Evolutionary conservation across 139 green algal species (phyloP), one percentile per base, ranked within the genome.

Genomic region (Auxenochlorella pyrenoidosa): DNA sequence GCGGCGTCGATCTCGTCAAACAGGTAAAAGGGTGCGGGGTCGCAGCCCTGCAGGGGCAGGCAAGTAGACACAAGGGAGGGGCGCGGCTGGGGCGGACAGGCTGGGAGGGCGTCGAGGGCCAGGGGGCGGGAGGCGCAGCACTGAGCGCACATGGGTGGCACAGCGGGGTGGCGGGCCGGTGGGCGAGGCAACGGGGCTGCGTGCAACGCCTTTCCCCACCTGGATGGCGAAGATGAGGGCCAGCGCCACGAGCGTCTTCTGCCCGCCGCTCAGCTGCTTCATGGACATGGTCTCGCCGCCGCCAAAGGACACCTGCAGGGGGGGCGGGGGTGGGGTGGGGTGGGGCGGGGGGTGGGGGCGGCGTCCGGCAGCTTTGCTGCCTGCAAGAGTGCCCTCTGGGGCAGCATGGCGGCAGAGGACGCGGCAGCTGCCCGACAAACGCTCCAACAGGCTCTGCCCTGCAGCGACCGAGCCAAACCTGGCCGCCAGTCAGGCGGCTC

Each of bases 1-100:
- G 98, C 98, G 0, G 98, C 98, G 92, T 99, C 98, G 40, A 99
- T 99, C 92, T 99, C 98, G 87, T 99, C 98, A 87, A 99, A 99
- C 32, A 99, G 92, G 93, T 99, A 99, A 90, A 99, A 99, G 43
- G 98, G 98, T 44, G 97, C 97, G 22, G 97, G 98, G 90, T 99
- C 98, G 91, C 96, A 99, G 58, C 96, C 92, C 91, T 98, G 95
- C n/a, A 30, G 16, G 21, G 44, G 32, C n/a, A 12, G 12, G 47
- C 47, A 58, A 12, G 47, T 6, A 58, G 47, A 6, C 8, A 58
- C 47, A 12, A 6, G 22, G 40, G 34, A 72, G 34, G 30, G 41
- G 75, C 41, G 30, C 4, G 22, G 41, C 5, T 16, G 41, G 75
- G 22, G 75, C 19, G 41, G 32, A 24, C n/a, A 22, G 41, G 24